Evolutionary conservation across 1,284 basidiomycete species (phyloP).

Genomic region (Trametes sp.): DNA sequence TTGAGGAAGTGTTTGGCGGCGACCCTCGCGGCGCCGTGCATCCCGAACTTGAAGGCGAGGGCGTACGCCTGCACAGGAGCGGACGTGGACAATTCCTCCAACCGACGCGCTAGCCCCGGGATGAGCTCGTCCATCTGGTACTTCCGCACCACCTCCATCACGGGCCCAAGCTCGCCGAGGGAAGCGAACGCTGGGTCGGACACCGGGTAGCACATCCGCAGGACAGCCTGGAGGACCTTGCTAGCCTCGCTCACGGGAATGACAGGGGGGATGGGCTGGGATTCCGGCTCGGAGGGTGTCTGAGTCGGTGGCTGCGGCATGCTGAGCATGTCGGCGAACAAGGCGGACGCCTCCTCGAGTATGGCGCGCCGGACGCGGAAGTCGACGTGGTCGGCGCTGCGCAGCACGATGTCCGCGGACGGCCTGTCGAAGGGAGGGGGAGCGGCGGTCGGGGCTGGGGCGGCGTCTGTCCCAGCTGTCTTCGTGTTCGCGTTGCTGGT

Average conservation of each 20-base stretch:
- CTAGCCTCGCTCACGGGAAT: slow-evolving; percentile 26
- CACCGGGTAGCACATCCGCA: slow-evolving; percentile 29
- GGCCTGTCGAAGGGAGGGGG: slow-evolving; percentile 31
- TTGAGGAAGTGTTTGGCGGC: slow-evolving; percentile 4
- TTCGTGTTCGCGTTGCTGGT: too few species aligned
- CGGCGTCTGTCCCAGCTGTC: too few species aligned
- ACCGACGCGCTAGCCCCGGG: not conserved
- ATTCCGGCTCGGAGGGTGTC: too few species aligned
- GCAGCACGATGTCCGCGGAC: slow-evolving; percentile 30
- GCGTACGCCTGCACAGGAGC: slow-evolving; percentile 8
- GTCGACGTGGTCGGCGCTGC: slow-evolving; percentile 21
- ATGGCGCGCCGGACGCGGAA: slow-evolving; percentile 30
- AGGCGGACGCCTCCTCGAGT: slow-evolving; percentile 24
- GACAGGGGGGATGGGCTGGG: not conserved
- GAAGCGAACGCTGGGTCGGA: slow-evolving; percentile 11
- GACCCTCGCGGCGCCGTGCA: not conserved
- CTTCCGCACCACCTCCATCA: slow-evolving; percentile 30
- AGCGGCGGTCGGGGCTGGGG: too few species aligned
- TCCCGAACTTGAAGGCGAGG: slow-evolving; percentile 6
- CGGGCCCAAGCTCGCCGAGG: slow-evolving; percentile 18
- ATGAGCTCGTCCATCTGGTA: slow-evolving; percentile 31
- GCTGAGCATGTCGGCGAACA: slow-evolving; percentile 31
- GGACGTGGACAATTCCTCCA: slow-evolving; percentile 7
- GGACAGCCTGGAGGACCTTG: slow-evolving; percentile 23
- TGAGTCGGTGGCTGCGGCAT: slow-evolving; percentile 29